Conservation (phyloP, 495 filamentous ascomycete species). For the Hypoxylon fuscum region DNA sequence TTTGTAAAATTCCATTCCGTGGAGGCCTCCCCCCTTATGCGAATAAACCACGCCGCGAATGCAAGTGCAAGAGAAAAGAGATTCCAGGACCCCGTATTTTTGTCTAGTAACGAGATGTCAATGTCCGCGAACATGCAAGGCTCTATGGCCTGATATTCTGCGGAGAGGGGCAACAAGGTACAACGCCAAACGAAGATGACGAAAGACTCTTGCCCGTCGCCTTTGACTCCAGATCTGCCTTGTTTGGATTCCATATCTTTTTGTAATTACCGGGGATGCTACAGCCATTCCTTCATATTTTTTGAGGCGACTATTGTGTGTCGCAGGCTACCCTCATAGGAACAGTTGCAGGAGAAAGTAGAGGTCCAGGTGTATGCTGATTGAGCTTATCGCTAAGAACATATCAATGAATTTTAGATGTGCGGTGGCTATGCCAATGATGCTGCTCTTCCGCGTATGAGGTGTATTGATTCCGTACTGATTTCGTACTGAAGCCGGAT, state of each 20-base stretch:
- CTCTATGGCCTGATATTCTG: slow-evolving; percentile 6
- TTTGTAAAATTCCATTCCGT: slow-evolving; percentile 37
- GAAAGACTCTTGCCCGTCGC: no score
- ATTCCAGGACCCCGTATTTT: slow-evolving; percentile 35
- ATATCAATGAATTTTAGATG: background rate
- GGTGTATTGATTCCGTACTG: background rate
- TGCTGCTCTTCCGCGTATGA: background rate
- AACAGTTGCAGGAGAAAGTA: slow-evolving; percentile 16
- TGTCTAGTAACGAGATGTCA: slow-evolving; percentile 36
- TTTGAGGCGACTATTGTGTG: slow-evolving; percentile 13
- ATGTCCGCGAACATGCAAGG: slow-evolving; percentile 4
- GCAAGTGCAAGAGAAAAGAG: slow-evolving; percentile 39
- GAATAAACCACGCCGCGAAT: slow-evolving; percentile 42
- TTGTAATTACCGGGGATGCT: no score
- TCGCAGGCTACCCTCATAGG: slow-evolving; percentile 5
- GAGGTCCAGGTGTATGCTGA: background rate
- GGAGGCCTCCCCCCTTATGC: slow-evolving; percentile 36
- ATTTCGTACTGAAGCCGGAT: background rate
- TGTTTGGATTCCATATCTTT: slow-evolving; percentile 2
- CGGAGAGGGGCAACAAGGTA: slow-evolving; percentile 4
- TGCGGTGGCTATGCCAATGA: background rate
- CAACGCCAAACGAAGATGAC: slow-evolving; percentile 10
- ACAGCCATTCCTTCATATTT: no score
- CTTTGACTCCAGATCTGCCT: no score
- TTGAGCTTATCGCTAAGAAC: slow-evolving; percentile 3